phyloP scores from a whole-genome alignment of 208 protist genomes.

The Polymyxa betae region DNA sequence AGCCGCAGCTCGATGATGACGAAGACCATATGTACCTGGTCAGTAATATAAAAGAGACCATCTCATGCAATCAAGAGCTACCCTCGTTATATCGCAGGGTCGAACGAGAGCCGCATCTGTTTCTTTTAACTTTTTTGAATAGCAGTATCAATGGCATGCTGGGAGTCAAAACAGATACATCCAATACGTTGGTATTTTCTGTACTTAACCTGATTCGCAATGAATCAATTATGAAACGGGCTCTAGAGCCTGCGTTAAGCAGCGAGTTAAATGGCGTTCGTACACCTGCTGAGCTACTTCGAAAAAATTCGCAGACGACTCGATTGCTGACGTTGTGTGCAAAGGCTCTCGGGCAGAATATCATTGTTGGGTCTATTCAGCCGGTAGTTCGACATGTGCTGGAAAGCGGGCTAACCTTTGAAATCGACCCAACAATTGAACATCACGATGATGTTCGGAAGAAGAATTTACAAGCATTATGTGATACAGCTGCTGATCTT shows the following conservation, averaged over 20 bases:
- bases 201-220: slow-evolving; percentile 27
- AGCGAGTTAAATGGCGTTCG: not conserved
- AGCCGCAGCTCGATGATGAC: not conserved
- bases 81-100: not conserved
- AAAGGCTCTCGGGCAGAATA: slow-evolving; percentile 29
- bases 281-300: not conserved
- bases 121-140: slow-evolving; percentile 12
- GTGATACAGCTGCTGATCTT: not conserved
- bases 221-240: not conserved
- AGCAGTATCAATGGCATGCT: not conserved
- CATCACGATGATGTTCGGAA: not conserved
- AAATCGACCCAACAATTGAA: slow-evolving; percentile 26
- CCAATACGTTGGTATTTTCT: slow-evolving; percentile 43
- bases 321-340: slow-evolving; percentile 21
- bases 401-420: not conserved
- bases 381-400: not conserved
- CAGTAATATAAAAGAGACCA: not conserved
- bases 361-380: not conserved
- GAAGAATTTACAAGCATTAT: not conserved
- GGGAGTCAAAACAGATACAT: not conserved
- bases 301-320: slow-evolving; percentile 14
- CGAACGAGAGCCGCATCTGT: not conserved
- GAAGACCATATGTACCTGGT: too few relatives aligned
- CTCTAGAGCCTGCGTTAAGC: not conserved
- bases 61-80: not conserved